A percentile compares a stretch with the other conserved stretches of the same genome.
Evolutionary conservation across 2,329 filamentous ascomycete species (phyloP).

Genomic region (Neonectria punicea): DNA sequence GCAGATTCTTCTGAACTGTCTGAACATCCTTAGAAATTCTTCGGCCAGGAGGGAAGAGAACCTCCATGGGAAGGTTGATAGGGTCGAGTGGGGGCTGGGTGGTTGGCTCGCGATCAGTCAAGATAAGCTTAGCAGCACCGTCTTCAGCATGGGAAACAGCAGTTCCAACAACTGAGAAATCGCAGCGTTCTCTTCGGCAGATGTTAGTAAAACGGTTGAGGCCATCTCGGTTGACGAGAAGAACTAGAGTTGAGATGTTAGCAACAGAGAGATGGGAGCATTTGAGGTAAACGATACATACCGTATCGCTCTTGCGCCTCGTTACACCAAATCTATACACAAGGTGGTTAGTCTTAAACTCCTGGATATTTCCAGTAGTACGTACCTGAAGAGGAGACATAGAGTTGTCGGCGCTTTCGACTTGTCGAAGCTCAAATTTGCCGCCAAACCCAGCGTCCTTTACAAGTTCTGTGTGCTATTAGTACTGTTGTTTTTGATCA

Average conservation of each 20-base stretch:
- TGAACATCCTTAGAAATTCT: conserved; percentile 42
- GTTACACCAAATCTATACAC: conserved; percentile 87
- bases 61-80: conserved; percentile 89
- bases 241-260: conserved; percentile 57
- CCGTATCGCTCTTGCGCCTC: conserved; percentile 93
- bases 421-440: conserved; percentile 91
- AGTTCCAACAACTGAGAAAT: conserved; percentile 89
- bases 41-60: conserved; percentile 79
- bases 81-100: conserved; percentile 72
- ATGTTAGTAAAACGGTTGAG: conserved; percentile 80
- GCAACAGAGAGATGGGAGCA: not conserved
- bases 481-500: not conserved
- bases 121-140: conserved; percentile 77
- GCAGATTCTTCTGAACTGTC: conserved; percentile 62
- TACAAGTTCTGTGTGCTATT: conserved; percentile 73
- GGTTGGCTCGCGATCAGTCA: conserved; percentile 83
- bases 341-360: not conserved
- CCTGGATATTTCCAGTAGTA: no score
- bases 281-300: not conserved
- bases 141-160: conserved; percentile 71
- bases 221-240: conserved; percentile 83
- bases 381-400: conserved; percentile 86
- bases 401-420: conserved; percentile 88
- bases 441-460: conserved; percentile 93
- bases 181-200: conserved; percentile 84